A percentile compares a stretch with the other conserved stretches of the same genome.
phyloP scores from a whole-genome alignment of 805 yeast genomes.

The Candida tammaniensis region DNA sequence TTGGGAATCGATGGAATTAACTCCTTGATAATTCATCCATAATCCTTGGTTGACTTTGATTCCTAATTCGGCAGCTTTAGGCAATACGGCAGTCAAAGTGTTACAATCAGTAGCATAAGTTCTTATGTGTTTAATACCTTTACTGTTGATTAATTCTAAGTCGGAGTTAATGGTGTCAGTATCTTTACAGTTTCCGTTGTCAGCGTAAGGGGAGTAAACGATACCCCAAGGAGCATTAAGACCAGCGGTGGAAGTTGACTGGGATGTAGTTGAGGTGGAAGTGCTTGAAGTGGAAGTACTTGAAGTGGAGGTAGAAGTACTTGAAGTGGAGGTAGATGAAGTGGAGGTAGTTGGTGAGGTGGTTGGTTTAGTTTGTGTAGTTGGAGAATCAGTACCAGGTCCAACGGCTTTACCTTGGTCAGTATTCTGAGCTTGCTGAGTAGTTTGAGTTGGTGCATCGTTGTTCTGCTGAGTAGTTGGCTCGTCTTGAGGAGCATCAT shows the following conservation, averaged over 20 bases:
- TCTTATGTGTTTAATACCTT: slow-evolving; percentile 67
- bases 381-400: slow-evolving; percentile 10
- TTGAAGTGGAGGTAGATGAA: slow-evolving; percentile 10
- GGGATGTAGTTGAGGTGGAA: slow-evolving; percentile 13
- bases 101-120: slow-evolving; percentile 87
- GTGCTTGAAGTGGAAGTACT: slow-evolving; percentile 21
- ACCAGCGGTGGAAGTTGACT: slow-evolving; percentile 16
- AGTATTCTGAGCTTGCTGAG: slow-evolving; percentile 9
- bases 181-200: slow-evolving; percentile 66
- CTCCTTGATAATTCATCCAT: slow-evolving; percentile 70
- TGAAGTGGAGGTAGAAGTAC: slow-evolving; percentile 18
- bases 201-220: slow-evolving; percentile 76
- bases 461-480: slow-evolving; percentile 13
- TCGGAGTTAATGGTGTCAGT: slow-evolving; percentile 54
- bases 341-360: slow-evolving; percentile 13
- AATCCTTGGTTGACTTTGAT: slow-evolving; percentile 81
- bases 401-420: slow-evolving; percentile 7
- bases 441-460: slow-evolving; percentile 10
- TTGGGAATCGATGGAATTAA: slow-evolving; percentile 62
- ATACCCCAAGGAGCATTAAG: slow-evolving; percentile 52
- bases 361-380: slow-evolving; percentile 13
- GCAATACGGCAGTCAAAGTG: slow-evolving; percentile 61
- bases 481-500: slow-evolving; percentile 19
- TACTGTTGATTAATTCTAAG: slow-evolving; percentile 51
- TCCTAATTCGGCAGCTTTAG: slow-evolving; percentile 58